Evolutionary conservation across 345 rosid genomes (phyloP).

Genomic region (Eucalyptus leucophloia): DNA sequence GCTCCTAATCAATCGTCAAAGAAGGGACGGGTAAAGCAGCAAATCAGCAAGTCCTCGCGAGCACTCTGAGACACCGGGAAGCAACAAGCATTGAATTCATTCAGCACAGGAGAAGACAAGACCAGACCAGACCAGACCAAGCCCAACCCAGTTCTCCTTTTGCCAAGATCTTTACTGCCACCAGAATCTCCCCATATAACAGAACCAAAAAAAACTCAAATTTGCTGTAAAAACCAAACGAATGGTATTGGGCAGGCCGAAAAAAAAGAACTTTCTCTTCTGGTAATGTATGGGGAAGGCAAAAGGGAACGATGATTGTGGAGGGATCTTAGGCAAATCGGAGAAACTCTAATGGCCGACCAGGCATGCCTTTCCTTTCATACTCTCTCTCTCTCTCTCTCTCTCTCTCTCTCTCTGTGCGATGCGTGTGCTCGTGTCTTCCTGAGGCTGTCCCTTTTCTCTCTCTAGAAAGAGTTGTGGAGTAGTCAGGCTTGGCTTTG

Average conservation of each 20-base stretch:
- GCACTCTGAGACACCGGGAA: background rate
- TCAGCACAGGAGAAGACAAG: constrained; percentile 2
- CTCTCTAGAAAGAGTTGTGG: background rate
- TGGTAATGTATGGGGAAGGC: background rate
- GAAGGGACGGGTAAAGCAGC: background rate
- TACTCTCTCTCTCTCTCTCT: constrained; percentile 2
- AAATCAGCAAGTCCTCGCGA: background rate
- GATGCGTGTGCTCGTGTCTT: background rate
- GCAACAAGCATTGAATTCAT: background rate
- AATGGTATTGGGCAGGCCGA: background rate
- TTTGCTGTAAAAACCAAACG: background rate
- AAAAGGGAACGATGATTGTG: background rate
- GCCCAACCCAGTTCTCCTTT: background rate
- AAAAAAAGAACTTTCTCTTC: background rate
- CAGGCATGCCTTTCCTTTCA: constrained; percentile 25
- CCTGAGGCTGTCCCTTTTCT: background rate
- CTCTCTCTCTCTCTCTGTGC: background rate
- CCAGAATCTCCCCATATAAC: background rate
- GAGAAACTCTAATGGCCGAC: constrained; percentile 40
- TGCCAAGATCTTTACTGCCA: background rate
- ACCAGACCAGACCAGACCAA: background rate
- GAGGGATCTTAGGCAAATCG: background rate
- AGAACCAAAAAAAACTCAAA: background rate
- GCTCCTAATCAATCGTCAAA: constrained; percentile 10
- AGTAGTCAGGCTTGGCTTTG: background rate